Base-by-base conservation (phyloP, 2,329 filamentous ascomycete species). In the Teratosphaeria nubilosa region DNA sequence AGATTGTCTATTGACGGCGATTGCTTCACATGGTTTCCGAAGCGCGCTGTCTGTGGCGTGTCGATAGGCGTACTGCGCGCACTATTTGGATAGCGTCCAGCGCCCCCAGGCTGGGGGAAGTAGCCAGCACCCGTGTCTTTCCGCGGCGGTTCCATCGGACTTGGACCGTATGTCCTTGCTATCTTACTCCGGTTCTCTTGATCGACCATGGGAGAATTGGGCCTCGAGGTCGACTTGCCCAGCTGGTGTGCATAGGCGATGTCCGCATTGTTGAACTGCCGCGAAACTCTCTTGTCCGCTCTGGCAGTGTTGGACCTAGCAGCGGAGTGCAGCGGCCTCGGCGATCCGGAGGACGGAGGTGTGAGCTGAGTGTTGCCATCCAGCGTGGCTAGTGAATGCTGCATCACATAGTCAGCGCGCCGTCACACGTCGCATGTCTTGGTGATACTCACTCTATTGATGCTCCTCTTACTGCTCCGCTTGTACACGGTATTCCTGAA, bases 361-460 rank as follows among this genome's bases (percentile, higher is more conserved):
- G 81, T 83, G 31, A 68, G 58, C 65, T 80, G 62, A 27, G 77
- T 74, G n/a, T 80, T 75, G 76, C 75, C 81, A 70, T 96, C 91
- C 22, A 96, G 82, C 1, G 84, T 84, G 53, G 87, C 89, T 60
- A 96, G 85, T 14, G 91, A 95, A 72, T 95, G 88, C 89, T 95
- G 65, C 14, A 57, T 22, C 13, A 58, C 5, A 53, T 63, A 59
- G 69, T 69, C 65, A 64, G 68, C 63, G 58, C 60, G 53, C 16
- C 24, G 51, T 34, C 51, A 20, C 24, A 20, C 14, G 20, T 20
- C 51, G 31, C 27, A 11, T 22, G 14, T 37, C n/a, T 52, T 31
- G 30, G 7, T 11, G 16, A n/a, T 3, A 74, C 81, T 75, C 79
- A 95, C 91, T 78, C 92, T 83, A 77, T 95, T 80, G 53, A 74